phyloP scores from a whole-genome alignment of 163 green algal genomes.

The Scenedesmus sp. region DNA sequence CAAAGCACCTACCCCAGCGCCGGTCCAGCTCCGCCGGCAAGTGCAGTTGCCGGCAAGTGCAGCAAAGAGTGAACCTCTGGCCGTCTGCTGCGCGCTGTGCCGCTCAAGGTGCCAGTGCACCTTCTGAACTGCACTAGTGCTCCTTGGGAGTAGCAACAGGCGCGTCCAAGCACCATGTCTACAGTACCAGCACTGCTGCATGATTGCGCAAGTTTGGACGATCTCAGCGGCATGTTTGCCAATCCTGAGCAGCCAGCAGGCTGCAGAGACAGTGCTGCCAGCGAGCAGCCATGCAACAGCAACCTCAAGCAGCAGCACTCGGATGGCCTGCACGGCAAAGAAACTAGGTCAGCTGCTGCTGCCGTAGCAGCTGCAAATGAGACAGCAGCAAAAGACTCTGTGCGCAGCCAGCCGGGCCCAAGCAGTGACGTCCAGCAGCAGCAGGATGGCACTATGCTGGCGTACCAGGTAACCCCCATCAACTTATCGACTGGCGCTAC shows the following conservation, averaged over 20 bases:
- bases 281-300: neutral
- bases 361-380: neutral
- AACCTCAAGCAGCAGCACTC: slow-evolving; percentile 5
- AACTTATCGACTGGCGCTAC: neutral
- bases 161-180: neutral
- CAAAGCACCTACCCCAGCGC: neutral
- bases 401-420: neutral
- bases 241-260: neutral
- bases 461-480: slow-evolving; percentile 36
- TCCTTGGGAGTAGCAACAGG: neutral
- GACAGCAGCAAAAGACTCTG: slow-evolving; percentile 4
- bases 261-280: neutral
- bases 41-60: no score
- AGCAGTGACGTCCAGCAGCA: neutral
- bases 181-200: neutral
- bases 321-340: neutral
- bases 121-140: no score
- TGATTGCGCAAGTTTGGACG: neutral
- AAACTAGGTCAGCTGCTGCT: neutral
- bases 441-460: neutral
- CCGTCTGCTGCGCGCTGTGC: neutral
- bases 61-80: neutral
- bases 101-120: neutral
- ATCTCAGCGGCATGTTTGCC: neutral
- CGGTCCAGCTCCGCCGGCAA: slow-evolving; percentile 10